Percentiles rank a stretch among this genome's conserved stretches.
Conservation (phyloP, 495 filamentous ascomycete genomes). For the Aspergillus baeticus region DNA sequence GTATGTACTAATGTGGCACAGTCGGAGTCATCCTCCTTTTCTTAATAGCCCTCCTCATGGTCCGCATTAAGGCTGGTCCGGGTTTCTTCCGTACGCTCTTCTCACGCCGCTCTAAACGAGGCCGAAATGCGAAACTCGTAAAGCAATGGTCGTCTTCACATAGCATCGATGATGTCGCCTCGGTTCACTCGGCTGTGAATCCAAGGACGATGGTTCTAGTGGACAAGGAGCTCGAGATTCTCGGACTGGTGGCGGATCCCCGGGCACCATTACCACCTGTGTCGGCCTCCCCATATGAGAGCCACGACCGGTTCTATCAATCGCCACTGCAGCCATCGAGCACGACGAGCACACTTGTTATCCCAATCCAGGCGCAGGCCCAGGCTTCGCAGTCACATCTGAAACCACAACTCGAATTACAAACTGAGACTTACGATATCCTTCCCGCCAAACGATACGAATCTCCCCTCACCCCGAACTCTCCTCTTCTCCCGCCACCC, state of each 20-base stretch:
- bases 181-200: neutral
- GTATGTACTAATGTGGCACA: neutral
- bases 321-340: neutral
- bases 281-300: no score
- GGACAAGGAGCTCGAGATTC: slow-evolving; percentile 7
- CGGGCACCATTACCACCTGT: no score
- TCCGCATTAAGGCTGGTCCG: slow-evolving; percentile 1
- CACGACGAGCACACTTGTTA: neutral
- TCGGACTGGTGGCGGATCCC: slow-evolving; percentile 1
- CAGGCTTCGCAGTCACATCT: neutral
- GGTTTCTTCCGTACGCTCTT: slow-evolving; percentile 9
- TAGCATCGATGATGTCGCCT: neutral
- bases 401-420: neutral
- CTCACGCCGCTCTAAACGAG: slow-evolving; percentile 6
- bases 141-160: neutral
- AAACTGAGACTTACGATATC: neutral
- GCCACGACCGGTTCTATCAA: neutral
- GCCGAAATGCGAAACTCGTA: neutral
- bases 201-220: neutral
- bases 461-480: neutral
- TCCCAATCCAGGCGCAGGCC: neutral
- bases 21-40: neutral
- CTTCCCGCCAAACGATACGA: neutral
- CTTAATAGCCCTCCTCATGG: neutral
- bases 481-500: slow-evolving; percentile 8